These are phyloP conservation scores for Ulota crispa DNA, from an alignment of 225 moss, liverwort and hornwort genomes.

Conservation along the genomic window DNA sequence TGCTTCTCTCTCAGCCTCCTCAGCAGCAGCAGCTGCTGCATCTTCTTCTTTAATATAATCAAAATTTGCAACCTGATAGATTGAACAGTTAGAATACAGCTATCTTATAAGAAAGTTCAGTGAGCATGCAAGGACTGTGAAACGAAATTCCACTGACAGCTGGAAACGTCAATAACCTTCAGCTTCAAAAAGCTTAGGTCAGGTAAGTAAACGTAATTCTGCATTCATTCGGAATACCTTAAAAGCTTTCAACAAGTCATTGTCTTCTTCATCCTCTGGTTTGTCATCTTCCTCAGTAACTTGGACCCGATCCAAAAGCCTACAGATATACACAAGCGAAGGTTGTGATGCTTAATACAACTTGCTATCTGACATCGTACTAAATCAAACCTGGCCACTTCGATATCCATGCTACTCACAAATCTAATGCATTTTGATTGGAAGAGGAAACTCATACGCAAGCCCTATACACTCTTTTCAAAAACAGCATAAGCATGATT, in stretches of 20 bases:
- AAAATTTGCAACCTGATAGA: conserved; percentile 66
- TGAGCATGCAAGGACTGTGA: background rate
- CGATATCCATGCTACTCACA: background rate
- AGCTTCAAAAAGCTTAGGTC: background rate
- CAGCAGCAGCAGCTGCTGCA: conserved; percentile 58
- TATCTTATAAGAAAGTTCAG: background rate
- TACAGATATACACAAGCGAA: conserved; percentile 24
- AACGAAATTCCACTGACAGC: background rate
- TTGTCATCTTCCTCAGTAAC: conserved; percentile 67
- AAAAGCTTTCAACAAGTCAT: conserved; percentile 79
- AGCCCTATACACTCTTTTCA: background rate
- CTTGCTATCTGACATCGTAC: background rate
- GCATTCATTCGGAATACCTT: conserved; percentile 51
- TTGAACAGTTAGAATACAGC: background rate
- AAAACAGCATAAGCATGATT: background rate
- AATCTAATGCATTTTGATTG: background rate
- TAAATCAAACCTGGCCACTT: background rate
- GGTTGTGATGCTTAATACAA: background rate
- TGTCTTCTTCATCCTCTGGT: conserved; percentile 82
- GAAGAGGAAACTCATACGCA: background rate
- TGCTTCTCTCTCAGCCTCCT: conserved; percentile 63
- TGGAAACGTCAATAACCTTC: background rate
- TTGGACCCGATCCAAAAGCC: conserved; percentile 86
- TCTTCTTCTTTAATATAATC: conserved; percentile 71
- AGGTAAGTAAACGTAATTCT: background rate